Conservation (phyloP, 257 asterid species). For the Nicotiana paniculata region DNA sequence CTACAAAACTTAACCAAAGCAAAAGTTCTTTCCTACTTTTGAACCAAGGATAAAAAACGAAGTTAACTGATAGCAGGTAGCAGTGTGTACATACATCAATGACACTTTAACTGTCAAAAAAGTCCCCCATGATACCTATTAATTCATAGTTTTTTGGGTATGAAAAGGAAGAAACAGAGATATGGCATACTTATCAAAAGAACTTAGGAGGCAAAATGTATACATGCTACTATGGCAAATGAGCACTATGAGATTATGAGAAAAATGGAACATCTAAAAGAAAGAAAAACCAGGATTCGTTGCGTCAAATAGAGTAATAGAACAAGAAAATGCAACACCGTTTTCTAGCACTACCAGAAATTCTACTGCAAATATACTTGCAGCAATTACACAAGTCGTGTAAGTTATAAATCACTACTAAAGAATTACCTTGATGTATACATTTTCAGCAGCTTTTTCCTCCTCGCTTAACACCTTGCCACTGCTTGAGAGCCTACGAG, state of each 20-base stretch:
- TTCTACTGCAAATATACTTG: neutral
- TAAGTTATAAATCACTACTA: neutral
- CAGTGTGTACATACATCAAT: neutral
- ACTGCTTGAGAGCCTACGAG: slow-evolving; percentile 73
- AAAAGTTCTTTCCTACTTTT: neutral
- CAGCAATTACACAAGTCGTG: neutral
- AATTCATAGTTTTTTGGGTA: neutral
- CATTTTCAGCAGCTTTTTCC: slow-evolving; percentile 97
- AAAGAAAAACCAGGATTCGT: neutral
- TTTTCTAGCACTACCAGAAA: neutral
- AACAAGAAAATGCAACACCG: neutral
- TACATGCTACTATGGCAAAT: neutral
- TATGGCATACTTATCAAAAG: neutral
- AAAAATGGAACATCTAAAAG: neutral
- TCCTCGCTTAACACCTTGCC: slow-evolving; percentile 84
- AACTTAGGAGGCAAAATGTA: neutral
- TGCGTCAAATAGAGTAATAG: neutral
- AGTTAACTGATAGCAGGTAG: neutral
- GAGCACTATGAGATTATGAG: neutral
- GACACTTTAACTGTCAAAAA: neutral
- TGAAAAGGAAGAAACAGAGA: neutral
- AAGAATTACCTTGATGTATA: slow-evolving; percentile 73
- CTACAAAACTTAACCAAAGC: neutral
- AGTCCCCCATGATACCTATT: neutral
- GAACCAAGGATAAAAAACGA: neutral